Evolutionary conservation across 225 moss, liverwort and hornwort species (phyloP), one percentile per base, ranked within the genome.

Genomic region (Bryoerythrophyllum caledonicum): DNA sequence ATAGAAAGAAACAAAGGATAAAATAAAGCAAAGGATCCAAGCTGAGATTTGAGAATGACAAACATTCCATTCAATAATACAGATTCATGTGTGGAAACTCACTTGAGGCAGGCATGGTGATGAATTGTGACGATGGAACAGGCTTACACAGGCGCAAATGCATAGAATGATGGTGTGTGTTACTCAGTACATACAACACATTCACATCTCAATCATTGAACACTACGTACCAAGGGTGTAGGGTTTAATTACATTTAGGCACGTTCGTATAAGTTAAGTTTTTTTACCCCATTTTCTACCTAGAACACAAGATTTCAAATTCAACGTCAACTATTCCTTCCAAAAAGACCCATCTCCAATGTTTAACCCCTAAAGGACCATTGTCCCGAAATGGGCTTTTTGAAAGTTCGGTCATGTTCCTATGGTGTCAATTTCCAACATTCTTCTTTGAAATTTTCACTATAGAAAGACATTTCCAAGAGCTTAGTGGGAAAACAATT

Each of bases 161-260:
- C 51, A 17, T 17, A 17, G 60, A 67, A 41, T 79, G 67, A 73
- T 79, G 79, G 8, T 7, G 28, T 17, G 0, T 73, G 60, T 27
- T 9, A 19, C 21, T 0, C 2, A n/a, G 30, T 28, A 19, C 71
- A 30, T 1, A 4, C 66, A 21, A 37, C 38, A 23, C 38, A 16
- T 40, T 7, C 51, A 51, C 16, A 3, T 73, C 72, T 38, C 49
- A 66, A 78, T 78, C 78, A 79, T 73, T 79, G 66, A 15, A 15
- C 26, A 27, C 78, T 44, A 20, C 32, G 19, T 32, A 32, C 32
- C 32, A 32, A 3, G 32, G 32, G 32, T 32, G 3, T 32, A 32
- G 32, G 32, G 4, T 32, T 32, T 32, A 5, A 32, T 32, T 5
- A 32, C 5, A 5, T 32, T 3, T 3, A 32, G 5, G 32, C 32